Evolutionary conservation across 2,329 filamentous ascomycete species (phyloP).

Genomic region (Epichloe amarillans): DNA sequence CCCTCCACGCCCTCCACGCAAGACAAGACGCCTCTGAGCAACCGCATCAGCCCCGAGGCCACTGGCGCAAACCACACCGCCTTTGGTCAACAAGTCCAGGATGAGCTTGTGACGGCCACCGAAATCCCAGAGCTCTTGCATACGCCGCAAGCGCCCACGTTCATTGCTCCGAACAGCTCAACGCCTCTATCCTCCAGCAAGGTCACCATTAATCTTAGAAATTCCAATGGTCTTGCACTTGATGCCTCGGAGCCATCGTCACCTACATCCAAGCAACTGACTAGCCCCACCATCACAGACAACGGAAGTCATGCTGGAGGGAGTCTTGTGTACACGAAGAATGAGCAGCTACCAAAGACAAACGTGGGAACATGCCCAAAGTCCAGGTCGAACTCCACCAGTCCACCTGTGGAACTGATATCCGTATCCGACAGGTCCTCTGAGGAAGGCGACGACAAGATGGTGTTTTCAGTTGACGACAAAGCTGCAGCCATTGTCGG

Average conservation of each 20-base stretch:
- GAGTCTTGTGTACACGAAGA: not conserved
- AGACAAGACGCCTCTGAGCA: not conserved
- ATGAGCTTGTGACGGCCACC: not conserved
- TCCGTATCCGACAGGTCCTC: constrained; percentile 20
- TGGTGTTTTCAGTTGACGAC: constrained; percentile 21
- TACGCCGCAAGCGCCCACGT: constrained; percentile 24
- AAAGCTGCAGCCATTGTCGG: constrained; percentile 14
- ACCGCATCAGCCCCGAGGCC: constrained; percentile 13
- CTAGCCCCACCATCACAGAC: not conserved
- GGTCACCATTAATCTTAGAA: constrained; percentile 48
- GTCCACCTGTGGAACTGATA: constrained; percentile 31
- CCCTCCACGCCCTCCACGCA: constrained; percentile 13
- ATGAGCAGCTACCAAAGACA: not conserved
- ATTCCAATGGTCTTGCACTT: constrained; percentile 12
- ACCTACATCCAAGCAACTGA: not conserved
- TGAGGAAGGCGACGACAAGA: constrained; percentile 12
- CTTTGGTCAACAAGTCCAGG: constrained; percentile 22
- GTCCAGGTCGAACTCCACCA: constrained; percentile 24
- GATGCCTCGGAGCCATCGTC: not conserved
- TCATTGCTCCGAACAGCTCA: constrained; percentile 17
- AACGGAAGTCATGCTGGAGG: not conserved
- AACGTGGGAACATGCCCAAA: constrained; percentile 4
- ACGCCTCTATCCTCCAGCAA: constrained; percentile 36
- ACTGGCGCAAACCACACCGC: constrained; percentile 13
- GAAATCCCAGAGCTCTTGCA: not conserved